Evolutionary conservation across 192 early-diverging fungal species (phyloP).

Genomic region (Martensiomyces pterosporus): DNA sequence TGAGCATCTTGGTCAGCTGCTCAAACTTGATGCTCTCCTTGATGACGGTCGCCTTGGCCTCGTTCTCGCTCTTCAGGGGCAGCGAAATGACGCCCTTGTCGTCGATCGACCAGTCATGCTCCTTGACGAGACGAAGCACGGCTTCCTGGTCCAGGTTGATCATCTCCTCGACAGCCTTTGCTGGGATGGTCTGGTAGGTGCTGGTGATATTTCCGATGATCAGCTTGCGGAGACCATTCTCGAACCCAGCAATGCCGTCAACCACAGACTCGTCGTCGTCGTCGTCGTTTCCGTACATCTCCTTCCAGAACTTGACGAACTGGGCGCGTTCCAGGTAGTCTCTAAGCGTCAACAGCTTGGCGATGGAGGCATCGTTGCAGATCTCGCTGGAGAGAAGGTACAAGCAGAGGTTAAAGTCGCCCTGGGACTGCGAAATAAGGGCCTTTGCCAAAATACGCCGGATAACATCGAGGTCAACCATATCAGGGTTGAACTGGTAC

Average conservation of each 20-base stretch:
- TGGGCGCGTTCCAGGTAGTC: slow-evolving; percentile 72
- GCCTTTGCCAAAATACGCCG: slow-evolving; percentile 77
- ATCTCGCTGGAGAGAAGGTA: slow-evolving; percentile 78
- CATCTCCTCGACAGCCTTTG: slow-evolving; percentile 55
- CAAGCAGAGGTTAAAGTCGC: slow-evolving; percentile 88
- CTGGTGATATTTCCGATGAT: slow-evolving; percentile 70
- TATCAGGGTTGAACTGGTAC: slow-evolving; percentile 89
- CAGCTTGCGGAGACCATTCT: slow-evolving; percentile 66
- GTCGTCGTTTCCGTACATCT: slow-evolving; percentile 40
- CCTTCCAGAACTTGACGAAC: slow-evolving; percentile 72
- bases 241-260: slow-evolving; percentile 65
- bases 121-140: slow-evolving; percentile 56
- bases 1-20: slow-evolving; percentile 51
- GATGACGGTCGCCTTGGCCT: slow-evolving; percentile 79
- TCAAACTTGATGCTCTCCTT: slow-evolving; percentile 86
- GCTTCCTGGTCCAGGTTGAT: slow-evolving; percentile 67
- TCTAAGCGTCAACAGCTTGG: slow-evolving; percentile 65
- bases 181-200: slow-evolving; percentile 78
- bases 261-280: slow-evolving; percentile 59
- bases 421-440: slow-evolving; percentile 74
- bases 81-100: slow-evolving; percentile 60
- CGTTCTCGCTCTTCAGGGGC: slow-evolving; percentile 78
- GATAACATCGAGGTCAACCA: slow-evolving; percentile 66
- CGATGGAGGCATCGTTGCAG: slow-evolving; percentile 36
- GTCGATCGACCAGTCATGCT: slow-evolving; percentile 62